Conservation (phyloP, 2,329 filamentous ascomycete species). For the Rhexocercosporidium sp. region DNA sequence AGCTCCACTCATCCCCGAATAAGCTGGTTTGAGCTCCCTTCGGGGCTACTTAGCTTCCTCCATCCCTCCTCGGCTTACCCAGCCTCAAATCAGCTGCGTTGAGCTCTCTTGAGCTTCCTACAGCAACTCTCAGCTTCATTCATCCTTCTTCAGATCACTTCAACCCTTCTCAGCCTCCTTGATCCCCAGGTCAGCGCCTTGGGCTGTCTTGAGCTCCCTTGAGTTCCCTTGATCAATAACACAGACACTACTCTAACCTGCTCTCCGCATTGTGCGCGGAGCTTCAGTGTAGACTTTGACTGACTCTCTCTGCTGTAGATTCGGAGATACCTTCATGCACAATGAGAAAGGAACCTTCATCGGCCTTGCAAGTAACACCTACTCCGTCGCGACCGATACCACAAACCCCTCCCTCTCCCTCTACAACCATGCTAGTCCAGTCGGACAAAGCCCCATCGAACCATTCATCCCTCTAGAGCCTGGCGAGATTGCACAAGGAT, state of each 20-base stretch:
- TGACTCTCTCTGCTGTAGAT: conserved; percentile 11
- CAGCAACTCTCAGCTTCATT: no score
- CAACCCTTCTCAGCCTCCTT: no score
- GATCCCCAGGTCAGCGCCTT: no score
- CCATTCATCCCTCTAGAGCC: not conserved
- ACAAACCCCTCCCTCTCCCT: conserved; percentile 20
- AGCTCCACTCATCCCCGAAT: not conserved
- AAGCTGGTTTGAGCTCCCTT: not conserved
- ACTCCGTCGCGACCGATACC: conserved; percentile 5
- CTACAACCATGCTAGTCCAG: conserved; percentile 8
- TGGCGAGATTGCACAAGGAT: not conserved
- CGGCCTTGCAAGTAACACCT: conserved; percentile 23
- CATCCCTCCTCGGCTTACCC: not conserved
- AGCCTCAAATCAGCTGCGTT: no score
- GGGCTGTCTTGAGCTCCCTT: not conserved
- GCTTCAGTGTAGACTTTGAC: not conserved
- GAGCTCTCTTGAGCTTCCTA: no score
- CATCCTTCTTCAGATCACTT: no score
- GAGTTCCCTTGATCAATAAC: not conserved
- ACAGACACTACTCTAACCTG: not conserved
- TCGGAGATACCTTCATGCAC: conserved; percentile 34
- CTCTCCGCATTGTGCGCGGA: no score
- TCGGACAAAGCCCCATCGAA: not conserved
- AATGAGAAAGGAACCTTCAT: conserved; percentile 20
- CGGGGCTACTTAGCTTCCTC: not conserved